Percentiles rank a stretch among this genome's conserved stretches.
Conservation (phyloP, 371 early-diverging fungal genomes). For the Chytridiales sp. region DNA sequence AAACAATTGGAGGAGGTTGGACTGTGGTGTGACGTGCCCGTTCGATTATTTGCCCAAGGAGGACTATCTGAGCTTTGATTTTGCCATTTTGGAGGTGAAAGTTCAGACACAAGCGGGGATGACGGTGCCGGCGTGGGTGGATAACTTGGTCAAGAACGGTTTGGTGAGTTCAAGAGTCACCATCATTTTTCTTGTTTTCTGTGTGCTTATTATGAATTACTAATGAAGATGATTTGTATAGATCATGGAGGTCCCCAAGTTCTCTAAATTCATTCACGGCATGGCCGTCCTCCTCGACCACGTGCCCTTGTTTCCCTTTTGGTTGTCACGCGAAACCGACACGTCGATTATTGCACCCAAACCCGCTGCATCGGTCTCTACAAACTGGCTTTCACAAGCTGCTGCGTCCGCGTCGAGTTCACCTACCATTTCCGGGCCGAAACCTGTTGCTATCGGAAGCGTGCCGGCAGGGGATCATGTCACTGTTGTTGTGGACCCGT, state of each 20-base stretch:
- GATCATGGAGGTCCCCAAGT: slow-evolving; percentile 96
- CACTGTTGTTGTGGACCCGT: too few relatives aligned
- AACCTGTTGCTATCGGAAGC: too few relatives aligned
- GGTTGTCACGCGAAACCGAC: too few relatives aligned
- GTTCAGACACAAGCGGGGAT: slow-evolving; percentile 87
- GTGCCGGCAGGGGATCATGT: too few relatives aligned
- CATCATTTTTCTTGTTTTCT: not conserved
- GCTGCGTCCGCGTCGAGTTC: too few relatives aligned
- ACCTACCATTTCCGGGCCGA: too few relatives aligned
- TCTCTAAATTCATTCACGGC: slow-evolving; percentile 98
- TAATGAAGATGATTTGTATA: slow-evolving; percentile 13
- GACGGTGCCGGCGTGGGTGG: slow-evolving; percentile 93
- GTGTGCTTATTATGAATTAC: not conserved
- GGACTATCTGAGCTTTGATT: slow-evolving; percentile 93
- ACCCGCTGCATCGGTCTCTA: too few relatives aligned
- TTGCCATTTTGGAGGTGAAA: slow-evolving; percentile 98
- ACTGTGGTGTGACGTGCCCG: slow-evolving; percentile 90
- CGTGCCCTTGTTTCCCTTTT: slow-evolving; percentile 94
- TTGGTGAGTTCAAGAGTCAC: too few relatives aligned
- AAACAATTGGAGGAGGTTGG: slow-evolving; percentile 93
- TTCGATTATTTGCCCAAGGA: slow-evolving; percentile 82
- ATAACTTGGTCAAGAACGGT: slow-evolving; percentile 83
- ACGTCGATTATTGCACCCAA: too few relatives aligned
- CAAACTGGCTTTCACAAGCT: too few relatives aligned
- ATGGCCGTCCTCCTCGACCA: slow-evolving; percentile 83